These are phyloP conservation scores for Kazachstania sp. DNA, from an alignment of 1,139 yeast species.

Conservation along the genomic window DNA sequence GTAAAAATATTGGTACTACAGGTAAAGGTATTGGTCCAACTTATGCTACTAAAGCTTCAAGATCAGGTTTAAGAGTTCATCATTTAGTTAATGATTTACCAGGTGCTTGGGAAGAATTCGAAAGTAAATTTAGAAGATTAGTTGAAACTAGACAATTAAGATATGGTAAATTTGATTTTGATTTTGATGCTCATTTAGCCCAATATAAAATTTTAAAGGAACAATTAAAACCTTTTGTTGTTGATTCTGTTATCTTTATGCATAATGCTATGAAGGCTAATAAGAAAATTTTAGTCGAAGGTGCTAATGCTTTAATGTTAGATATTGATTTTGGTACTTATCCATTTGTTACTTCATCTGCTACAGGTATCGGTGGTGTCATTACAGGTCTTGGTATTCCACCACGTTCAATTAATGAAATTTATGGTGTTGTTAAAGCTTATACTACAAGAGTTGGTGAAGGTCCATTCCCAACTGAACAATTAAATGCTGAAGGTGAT, in stretches of 20 bases:
- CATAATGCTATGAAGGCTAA: constrained; percentile 70
- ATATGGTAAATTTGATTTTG: constrained; percentile 89
- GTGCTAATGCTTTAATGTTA: constrained; percentile 97
- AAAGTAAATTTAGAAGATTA: constrained; percentile 64
- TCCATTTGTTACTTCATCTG: constrained; percentile 93
- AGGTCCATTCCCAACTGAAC: constrained; percentile 99
- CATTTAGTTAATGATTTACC: constrained; percentile 86
- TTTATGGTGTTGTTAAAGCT: constrained; percentile 96
- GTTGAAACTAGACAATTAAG: constrained; percentile 75
- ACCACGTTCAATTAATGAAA: constrained; percentile 67
- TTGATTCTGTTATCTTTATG: constrained; percentile 85
- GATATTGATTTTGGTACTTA: constrained; percentile 98
- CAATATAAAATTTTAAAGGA: constrained; percentile 71
- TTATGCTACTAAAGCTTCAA: constrained; percentile 90
- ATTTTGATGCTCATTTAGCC: constrained; percentile 68
- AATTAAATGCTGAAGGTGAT: constrained; percentile 79
- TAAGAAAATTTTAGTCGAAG: constrained; percentile 88
- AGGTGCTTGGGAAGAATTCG: constrained; percentile 90
- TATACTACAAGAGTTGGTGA: constrained; percentile 98
- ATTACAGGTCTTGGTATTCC: constrained; percentile 95
- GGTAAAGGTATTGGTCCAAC: constrained; percentile 99
- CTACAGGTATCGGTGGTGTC: constrained; percentile 97
- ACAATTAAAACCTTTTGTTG: constrained; percentile 76
- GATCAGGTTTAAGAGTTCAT: constrained; percentile 95
- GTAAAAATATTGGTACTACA: constrained; percentile 94